These are phyloP conservation scores for Collybiopsis luxurians DNA, from an alignment of 768 basidiomycete species.

Conservation along the genomic window DNA sequence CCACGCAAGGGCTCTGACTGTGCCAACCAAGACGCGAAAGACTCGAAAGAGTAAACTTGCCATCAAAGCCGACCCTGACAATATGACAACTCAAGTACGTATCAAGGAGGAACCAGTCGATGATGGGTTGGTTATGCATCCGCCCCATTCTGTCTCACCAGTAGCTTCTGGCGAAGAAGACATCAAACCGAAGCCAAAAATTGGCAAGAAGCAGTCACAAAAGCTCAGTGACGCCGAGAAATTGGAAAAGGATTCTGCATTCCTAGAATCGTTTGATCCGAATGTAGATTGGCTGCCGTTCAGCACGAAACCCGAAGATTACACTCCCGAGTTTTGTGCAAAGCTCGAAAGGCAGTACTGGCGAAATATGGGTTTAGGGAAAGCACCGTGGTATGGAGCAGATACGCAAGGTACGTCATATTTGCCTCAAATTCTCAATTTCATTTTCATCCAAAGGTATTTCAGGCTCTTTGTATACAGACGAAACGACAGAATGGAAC, in stretches of 20 bases:
- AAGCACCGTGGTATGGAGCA: slow-evolving; percentile 96
- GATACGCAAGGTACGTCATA: slow-evolving; percentile 77
- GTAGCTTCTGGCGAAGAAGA: slow-evolving; percentile 11
- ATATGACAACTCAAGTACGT: slow-evolving; percentile 21
- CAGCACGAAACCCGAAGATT: slow-evolving; percentile 70
- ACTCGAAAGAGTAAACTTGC: slow-evolving; percentile 40
- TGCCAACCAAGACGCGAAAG: slow-evolving; percentile 32
- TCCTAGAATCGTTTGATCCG: slow-evolving; percentile 72
- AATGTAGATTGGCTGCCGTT: slow-evolving; percentile 76
- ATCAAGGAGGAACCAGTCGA: slow-evolving; percentile 52
- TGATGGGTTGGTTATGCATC: slow-evolving; percentile 16
- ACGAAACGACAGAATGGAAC: slow-evolving; percentile 85
- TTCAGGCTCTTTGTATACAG: slow-evolving; percentile 65
- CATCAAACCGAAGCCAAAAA: slow-evolving; percentile 23
- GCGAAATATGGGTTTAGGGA: slow-evolving; percentile 86
- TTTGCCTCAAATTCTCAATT: neutral
- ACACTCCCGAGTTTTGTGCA: slow-evolving; percentile 84
- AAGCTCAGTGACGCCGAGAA: slow-evolving; percentile 47
- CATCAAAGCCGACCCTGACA: slow-evolving; percentile 41
- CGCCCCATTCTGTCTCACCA: neutral
- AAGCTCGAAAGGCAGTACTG: slow-evolving; percentile 89
- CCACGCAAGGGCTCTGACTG: slow-evolving; percentile 35
- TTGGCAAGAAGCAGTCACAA: slow-evolving; percentile 33
- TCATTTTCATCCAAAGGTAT: neutral
- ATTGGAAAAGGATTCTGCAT: slow-evolving; percentile 50